phyloP scores from a whole-genome alignment of 768 basidiomycete genomes.

The Suillus clintonianus region DNA sequence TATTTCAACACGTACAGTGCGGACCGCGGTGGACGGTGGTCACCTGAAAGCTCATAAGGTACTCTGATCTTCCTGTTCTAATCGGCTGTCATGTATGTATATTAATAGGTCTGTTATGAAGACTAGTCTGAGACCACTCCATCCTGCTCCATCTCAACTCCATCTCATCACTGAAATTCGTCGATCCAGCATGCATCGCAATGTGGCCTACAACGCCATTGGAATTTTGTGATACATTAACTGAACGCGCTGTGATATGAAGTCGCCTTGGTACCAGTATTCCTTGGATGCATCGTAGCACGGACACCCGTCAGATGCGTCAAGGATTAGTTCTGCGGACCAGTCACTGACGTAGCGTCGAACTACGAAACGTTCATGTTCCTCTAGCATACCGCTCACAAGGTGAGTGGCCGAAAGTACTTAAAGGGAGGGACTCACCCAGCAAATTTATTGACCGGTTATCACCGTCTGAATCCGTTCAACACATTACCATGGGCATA shows the following conservation, averaged over 20 bases:
- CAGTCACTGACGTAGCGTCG: neutral
- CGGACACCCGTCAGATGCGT: neutral
- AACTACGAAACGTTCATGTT: neutral
- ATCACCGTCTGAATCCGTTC: neutral
- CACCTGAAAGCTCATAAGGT: no score
- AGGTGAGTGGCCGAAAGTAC: neutral
- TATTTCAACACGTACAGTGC: no score
- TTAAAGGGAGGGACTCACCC: neutral
- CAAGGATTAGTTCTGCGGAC: no score
- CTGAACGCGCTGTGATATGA: neutral
- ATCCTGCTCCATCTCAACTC: no score
- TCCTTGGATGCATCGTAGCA: neutral
- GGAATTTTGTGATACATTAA: neutral
- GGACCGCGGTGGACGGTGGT: no score
- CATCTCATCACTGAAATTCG: no score
- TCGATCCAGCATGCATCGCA: no score
- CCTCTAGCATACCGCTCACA: neutral
- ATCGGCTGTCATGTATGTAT: no score
- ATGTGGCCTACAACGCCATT: no score
- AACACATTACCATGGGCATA: neutral
- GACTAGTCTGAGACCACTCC: no score
- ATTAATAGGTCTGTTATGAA: no score
- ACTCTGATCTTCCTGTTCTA: no score
- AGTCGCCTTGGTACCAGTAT: neutral
- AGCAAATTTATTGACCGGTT: neutral